These are phyloP conservation scores for Cucumis sativus DNA, from an alignment of 306 rosid species.

Conservation along the genomic window DNA sequence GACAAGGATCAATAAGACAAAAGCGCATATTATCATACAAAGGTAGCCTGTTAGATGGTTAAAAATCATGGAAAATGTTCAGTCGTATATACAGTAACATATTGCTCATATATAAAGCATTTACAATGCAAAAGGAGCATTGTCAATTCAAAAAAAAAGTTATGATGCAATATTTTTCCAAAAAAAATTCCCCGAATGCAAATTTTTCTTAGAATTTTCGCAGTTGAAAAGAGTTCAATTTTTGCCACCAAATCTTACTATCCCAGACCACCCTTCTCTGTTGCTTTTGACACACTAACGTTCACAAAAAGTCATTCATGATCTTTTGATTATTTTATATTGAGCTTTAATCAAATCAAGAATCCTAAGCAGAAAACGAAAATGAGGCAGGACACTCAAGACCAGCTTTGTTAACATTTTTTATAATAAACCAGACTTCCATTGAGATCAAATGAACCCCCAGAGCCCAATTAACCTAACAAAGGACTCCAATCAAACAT, in stretches of 20 bases:
- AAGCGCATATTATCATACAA: neutral
- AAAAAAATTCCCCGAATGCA: too few relatives aligned
- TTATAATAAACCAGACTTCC: too few relatives aligned
- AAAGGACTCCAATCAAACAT: too few relatives aligned
- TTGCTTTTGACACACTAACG: neutral
- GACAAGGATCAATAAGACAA: conserved; percentile 7
- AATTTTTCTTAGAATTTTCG: neutral
- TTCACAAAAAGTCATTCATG: neutral
- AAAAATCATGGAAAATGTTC: neutral
- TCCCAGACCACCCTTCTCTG: neutral
- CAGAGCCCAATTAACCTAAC: too few relatives aligned
- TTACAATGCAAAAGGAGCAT: neutral
- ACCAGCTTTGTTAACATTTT: neutral
- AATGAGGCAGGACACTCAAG: neutral
- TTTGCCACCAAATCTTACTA: neutral
- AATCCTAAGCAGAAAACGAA: neutral
- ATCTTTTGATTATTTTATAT: neutral
- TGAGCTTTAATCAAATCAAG: neutral
- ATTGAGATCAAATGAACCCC: too few relatives aligned
- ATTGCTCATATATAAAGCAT: neutral
- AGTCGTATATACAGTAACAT: neutral
- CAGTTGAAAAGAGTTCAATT: neutral
- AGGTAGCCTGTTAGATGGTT: neutral
- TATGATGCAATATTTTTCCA: neutral
- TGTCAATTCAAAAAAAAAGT: neutral